Evolutionary conservation across 1,284 basidiomycete species (phyloP), one percentile per base, ranked within the genome.

Genomic region (Coniferiporia weirii): DNA sequence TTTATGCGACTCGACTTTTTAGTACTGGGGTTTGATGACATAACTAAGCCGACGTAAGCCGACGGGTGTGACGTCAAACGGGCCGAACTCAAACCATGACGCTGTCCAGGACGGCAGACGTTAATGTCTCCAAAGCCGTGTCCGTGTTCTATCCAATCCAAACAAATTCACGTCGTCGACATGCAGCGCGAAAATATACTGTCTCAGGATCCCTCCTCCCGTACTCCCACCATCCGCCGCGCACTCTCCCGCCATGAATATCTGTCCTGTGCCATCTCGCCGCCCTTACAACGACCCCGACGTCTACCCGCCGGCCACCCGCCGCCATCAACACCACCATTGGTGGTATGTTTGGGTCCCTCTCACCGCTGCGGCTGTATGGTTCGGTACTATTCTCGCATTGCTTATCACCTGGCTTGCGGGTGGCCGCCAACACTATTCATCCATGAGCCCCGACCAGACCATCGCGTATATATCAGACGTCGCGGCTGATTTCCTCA

Each of bases 381-480:
- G 87, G 87, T 85, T 82, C 64, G 74, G 73, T 1, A 86, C 79
- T 8, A 71, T 90, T 6, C 76, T 83, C 57, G 77, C 86, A 0
- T 81, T 90, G 80, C 71, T 90, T 17, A 78, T 88, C 50, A 82
- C 81, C 47, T 90, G 87, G 86, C 70, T 78, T 13, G 75, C 75
- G 6, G 70, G 72, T 9, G 79, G 80, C 22, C 66, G 73, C 20
- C 82, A 79, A 8, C 72, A 74, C 60, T 83, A 82, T 63, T 71
- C 74, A 4, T 73, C 77, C 19, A 69, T 74, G 69, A 20, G 20
- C 9, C n/a, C 27, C 15, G 78, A 83, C 36, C 79, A 79, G 38
- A 72, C 69, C 4, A 81, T 90, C 55, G 82, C 83, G 10, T 89
- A 86, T 69, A 89, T 90, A 53, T 89, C 86, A 20, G 87, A 90